Evolutionary conservation across 2,329 filamentous ascomycete genomes (phyloP).

Genomic region (Aspergillus bombycis): DNA sequence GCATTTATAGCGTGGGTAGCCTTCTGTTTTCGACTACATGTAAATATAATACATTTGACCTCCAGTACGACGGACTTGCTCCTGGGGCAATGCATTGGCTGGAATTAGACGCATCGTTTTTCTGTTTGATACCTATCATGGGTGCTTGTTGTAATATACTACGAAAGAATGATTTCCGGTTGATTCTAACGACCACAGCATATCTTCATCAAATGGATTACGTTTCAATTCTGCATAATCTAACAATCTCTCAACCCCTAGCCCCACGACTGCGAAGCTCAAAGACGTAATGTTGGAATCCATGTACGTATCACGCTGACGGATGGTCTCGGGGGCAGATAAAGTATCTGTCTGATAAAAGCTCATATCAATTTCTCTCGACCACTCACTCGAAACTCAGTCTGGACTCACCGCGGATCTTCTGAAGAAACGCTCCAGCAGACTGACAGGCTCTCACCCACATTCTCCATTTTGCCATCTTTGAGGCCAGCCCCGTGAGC

Average conservation of each 20-base stretch:
- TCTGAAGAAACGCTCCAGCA: too few species aligned
- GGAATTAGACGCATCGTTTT: not conserved
- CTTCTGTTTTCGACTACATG: not conserved
- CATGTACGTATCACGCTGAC: too few species aligned
- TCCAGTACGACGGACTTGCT: not conserved
- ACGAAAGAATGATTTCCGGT: not conserved
- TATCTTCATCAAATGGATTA: not conserved
- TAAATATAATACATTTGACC: slow-evolving; percentile 1
- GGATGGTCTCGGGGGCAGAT: too few species aligned
- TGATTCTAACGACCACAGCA: not conserved
- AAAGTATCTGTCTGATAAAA: too few species aligned
- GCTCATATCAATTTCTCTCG: too few species aligned
- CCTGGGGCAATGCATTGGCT: not conserved
- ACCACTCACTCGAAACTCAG: not conserved
- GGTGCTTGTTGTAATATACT: not conserved
- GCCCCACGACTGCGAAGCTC: too few species aligned
- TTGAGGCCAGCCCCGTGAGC: too few species aligned
- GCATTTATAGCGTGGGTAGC: not conserved
- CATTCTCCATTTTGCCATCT: too few species aligned
- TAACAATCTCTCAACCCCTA: too few species aligned
- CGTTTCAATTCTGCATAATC: not conserved
- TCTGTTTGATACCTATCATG: not conserved
- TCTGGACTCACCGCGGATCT: too few species aligned
- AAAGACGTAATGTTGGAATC: too few species aligned
- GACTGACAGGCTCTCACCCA: too few species aligned